These are phyloP conservation scores for Gypsophila paniculata DNA, from an alignment of 179 eudicot genomes.

Conservation along the genomic window DNA sequence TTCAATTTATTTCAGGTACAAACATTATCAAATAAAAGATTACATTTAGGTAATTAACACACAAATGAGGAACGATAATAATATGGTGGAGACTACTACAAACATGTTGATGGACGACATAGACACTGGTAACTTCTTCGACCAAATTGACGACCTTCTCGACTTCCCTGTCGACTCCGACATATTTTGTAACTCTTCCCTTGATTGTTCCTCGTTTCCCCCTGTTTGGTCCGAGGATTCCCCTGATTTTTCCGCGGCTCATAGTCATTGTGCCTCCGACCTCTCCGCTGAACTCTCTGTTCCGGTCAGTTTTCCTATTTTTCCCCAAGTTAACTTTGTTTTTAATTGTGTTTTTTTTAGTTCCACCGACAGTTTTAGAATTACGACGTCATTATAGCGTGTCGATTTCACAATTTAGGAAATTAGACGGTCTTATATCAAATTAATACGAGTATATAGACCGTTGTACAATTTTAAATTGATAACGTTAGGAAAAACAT, in stretches of 20 bases:
- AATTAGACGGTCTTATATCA: too few relatives aligned
- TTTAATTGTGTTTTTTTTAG: neutral
- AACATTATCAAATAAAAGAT: too few relatives aligned
- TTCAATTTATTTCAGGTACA: too few relatives aligned
- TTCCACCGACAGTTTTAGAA: constrained; percentile 12
- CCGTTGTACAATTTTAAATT: too few relatives aligned
- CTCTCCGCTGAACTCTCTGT: constrained; percentile 72
- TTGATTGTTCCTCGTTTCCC: constrained; percentile 34
- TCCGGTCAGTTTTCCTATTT: constrained; percentile 51
- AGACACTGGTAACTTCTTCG: constrained; percentile 77
- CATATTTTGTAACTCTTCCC: constrained; percentile 22
- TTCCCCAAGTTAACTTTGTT: neutral
- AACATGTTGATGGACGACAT: constrained; percentile 58
- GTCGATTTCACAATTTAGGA: neutral
- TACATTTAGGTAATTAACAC: too few relatives aligned
- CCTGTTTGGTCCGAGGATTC: constrained; percentile 44
- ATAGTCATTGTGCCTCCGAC: constrained; percentile 39
- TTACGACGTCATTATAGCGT: neutral
- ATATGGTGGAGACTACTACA: constrained; percentile 38
- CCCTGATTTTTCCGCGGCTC: constrained; percentile 36
- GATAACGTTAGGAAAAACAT: too few relatives aligned
- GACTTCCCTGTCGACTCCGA: constrained; percentile 55
- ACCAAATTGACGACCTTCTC: constrained; percentile 77
- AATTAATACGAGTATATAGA: too few relatives aligned
- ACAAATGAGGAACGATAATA: neutral